Conservation (phyloP, 768 basidiomycete species). For the Amanita exitialis region DNA sequence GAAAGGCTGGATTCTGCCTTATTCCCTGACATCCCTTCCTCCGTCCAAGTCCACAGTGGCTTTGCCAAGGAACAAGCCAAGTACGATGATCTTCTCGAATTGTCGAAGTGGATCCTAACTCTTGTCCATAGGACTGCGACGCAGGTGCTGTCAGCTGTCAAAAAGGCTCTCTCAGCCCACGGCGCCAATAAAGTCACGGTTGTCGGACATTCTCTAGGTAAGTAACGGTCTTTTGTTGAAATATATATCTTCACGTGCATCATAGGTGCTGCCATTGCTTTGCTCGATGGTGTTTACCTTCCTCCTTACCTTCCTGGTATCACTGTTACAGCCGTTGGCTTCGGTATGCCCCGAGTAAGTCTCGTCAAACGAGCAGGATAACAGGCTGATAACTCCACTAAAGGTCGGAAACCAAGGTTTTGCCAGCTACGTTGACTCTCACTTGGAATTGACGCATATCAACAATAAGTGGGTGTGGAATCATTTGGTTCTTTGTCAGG, state of each 20-base stretch:
- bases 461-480: constrained; percentile 36
- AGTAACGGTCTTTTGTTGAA: not conserved
- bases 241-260: not conserved
- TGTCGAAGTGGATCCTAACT: not conserved
- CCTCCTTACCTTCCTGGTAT: constrained; percentile 35
- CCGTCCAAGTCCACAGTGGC: constrained; percentile 34
- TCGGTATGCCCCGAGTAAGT: constrained; percentile 34
- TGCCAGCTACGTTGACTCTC: constrained; percentile 47
- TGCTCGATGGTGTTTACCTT: constrained; percentile 48
- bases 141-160: constrained; percentile 29
- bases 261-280: constrained; percentile 39
- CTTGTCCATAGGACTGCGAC: constrained; percentile 25
- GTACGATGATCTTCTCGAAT: constrained; percentile 13
- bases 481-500: too few relatives aligned
- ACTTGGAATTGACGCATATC: constrained; percentile 41
- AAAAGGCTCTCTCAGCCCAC: constrained; percentile 23
- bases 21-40: constrained; percentile 36
- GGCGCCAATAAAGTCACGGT: constrained; percentile 27
- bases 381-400: not conserved
- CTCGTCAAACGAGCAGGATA: not conserved
- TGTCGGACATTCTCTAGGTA: constrained; percentile 38
- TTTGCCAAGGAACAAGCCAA: constrained; percentile 31
- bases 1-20: constrained; percentile 23
- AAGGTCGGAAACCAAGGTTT: constrained; percentile 53
- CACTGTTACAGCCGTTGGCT: constrained; percentile 25